Evolutionary conservation across 176 grass and related monocot genomes (phyloP), one percentile per base, ranked within the genome.

Genomic region (Leersia perrieri): DNA sequence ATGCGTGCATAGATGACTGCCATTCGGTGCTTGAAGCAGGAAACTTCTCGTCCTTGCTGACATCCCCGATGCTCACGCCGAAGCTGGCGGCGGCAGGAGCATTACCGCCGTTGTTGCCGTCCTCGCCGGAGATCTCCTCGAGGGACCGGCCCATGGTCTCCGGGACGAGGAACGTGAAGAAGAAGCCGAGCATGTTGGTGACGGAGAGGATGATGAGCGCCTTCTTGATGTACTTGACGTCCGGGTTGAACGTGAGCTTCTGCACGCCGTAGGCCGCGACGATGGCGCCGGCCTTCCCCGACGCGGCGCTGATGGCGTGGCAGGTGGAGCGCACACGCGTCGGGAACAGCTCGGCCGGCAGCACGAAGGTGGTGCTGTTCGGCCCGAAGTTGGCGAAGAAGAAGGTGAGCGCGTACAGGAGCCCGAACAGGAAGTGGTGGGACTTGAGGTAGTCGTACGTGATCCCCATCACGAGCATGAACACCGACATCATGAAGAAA

Each of bases 331-430:
- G 60, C 22, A 94, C 86, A n/a, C 92, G 22, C 45, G 87, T 86
- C 63, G 74, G 80, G 87, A 80, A 95, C 67, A 95, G 83, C 85
- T 95, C 93, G 1, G 87, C 84, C 32, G 44, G 88, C 27, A 76
- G 36, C 83, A 86, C 3, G 88, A 93, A 93, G 11, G 91, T 93
- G 2, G 91, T 93, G 78, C 78, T 85, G 87, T 93, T 93, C 25
- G 91, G 91, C 0, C 91, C 88, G 23, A 93, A 93, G 82, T 93
- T 93, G 74, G 91, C 87, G 82, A 93, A 93, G 91, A 93, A 93
- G 85, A 93, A 93, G 11, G 91, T 93, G 32, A 90, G 33, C 11
- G 60, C 74, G 60, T 81, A 75, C 11, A 89, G n/a, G 5, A 42
- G 0, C 7, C 44, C 80, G 42, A 79, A 83, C 23, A 80, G 81